These are phyloP conservation scores for Arthroderma sp. DNA, from an alignment of 2,329 filamentous ascomycete genomes.

Conservation along the genomic window DNA sequence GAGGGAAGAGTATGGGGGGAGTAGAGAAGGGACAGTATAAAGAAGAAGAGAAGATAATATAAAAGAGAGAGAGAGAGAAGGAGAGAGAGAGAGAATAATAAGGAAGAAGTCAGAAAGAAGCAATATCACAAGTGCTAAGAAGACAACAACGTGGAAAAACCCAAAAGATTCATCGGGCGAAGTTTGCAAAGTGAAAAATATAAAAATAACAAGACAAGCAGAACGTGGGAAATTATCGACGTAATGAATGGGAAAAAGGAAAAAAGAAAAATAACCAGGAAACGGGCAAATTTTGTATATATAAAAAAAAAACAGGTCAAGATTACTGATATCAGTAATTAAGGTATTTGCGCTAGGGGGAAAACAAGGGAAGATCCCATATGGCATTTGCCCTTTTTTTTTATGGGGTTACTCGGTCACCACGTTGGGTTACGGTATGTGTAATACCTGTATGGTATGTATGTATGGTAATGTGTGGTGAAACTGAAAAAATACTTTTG, in stretches of 20 bases:
- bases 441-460: too few species aligned
- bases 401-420: too few species aligned
- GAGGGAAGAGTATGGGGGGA: conserved; percentile 4
- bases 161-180: not conserved
- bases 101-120: conserved; percentile 3
- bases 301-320: too few species aligned
- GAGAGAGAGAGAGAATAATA: conserved; percentile 6
- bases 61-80: conserved; percentile 18
- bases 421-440: too few species aligned
- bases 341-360: too few species aligned
- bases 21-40: conserved; percentile 6
- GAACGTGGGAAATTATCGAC: not conserved
- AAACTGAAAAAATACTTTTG: too few species aligned
- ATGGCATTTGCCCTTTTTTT: too few species aligned
- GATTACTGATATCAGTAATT: too few species aligned
- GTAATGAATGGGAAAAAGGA: conserved; percentile 1
- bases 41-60: conserved; percentile 8
- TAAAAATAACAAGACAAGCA: not conserved
- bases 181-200: not conserved
- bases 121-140: not conserved
- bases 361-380: too few species aligned
- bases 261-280: not conserved
- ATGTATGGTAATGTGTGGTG: too few species aligned
- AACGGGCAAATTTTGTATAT: not conserved
- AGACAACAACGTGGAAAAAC: not conserved